Percentiles rank a stretch among this genome's conserved stretches.
These are phyloP conservation scores for Podospora pseudopauciseta DNA, from an alignment of 495 filamentous ascomycete species.

Conservation along the genomic window DNA sequence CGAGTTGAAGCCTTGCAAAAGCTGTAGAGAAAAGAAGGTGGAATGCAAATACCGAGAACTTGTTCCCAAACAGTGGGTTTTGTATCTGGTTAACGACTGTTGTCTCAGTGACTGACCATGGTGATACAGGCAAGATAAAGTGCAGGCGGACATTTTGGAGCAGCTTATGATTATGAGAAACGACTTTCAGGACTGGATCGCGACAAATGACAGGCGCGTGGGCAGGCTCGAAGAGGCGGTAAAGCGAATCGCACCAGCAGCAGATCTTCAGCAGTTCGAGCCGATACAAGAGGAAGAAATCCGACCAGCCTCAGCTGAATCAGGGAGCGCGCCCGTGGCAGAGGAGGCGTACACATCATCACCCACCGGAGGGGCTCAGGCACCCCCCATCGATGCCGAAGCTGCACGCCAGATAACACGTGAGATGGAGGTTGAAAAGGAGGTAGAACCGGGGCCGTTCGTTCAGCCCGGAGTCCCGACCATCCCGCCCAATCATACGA, in stretches of 20 bases:
- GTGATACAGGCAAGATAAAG: constrained; percentile 48
- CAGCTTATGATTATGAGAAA: constrained; percentile 31
- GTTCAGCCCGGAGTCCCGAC: constrained; percentile 54
- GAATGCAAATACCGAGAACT: constrained; percentile 64
- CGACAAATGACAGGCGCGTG: constrained; percentile 22
- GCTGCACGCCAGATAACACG: constrained; percentile 33
- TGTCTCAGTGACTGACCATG: constrained; percentile 17
- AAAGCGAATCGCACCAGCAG: constrained; percentile 16
- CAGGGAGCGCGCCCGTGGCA: constrained; percentile 10
- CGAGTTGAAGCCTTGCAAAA: constrained; percentile 59
- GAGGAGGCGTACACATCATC: constrained; percentile 26
- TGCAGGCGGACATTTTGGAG: constrained; percentile 49
- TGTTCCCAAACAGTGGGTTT: constrained; percentile 61
- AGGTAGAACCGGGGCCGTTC: constrained; percentile 43
- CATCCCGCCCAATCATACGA: constrained; percentile 76
- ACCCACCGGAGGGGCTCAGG: constrained; percentile 18
- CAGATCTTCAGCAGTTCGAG: constrained; percentile 14
- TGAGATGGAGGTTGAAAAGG: constrained; percentile 43
- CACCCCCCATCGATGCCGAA: constrained; percentile 22
- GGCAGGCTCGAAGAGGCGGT: constrained; percentile 25
- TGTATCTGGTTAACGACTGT: not conserved
- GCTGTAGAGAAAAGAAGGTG: constrained; percentile 54
- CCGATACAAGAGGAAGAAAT: constrained; percentile 24
- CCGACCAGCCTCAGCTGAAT: constrained; percentile 26
- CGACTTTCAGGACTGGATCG: constrained; percentile 30